Conservation (phyloP, 129 eudicot genomes). For the sunflower (Helianthus annuus) region DNA sequence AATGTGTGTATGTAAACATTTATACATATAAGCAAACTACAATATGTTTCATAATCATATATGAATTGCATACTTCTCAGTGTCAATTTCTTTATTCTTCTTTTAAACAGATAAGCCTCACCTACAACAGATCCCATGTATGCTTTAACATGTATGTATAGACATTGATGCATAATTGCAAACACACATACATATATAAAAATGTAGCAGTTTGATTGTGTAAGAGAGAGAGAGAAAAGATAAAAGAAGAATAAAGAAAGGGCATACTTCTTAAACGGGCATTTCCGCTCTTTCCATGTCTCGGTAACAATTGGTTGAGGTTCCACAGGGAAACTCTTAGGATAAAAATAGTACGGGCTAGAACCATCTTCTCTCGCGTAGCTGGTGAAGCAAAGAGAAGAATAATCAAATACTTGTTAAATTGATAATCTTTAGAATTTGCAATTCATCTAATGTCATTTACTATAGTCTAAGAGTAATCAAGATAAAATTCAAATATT, state of each 20-base stretch:
- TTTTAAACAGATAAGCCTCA: constrained; percentile 11
- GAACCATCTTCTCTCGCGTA: constrained; percentile 40
- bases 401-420: constrained; percentile 16
- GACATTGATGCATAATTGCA: neutral
- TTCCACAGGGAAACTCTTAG: constrained; percentile 35
- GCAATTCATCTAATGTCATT: constrained; percentile 5
- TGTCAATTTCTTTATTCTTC: constrained; percentile 13
- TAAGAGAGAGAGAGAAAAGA: neutral
- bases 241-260: constrained; percentile 11
- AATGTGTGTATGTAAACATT: neutral
- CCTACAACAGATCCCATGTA: constrained; percentile 4
- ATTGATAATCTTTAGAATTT: constrained; percentile 13
- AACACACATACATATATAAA: neutral
- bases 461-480: constrained; percentile 18
- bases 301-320: constrained; percentile 34
- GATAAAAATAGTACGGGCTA: constrained; percentile 32
- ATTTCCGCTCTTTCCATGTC: constrained; percentile 52
- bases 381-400: constrained; percentile 38
- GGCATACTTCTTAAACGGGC: constrained; percentile 46
- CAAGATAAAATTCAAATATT: constrained; percentile 8
- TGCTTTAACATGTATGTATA: constrained; percentile 1
- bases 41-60: constrained; percentile 8
- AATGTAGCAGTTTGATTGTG: constrained; percentile 2
- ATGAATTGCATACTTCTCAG: constrained; percentile 21
- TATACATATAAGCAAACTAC: constrained; percentile 13